Conservation (phyloP, 2,329 filamentous ascomycete genomes). For the Harringtonia lauricola region DNA sequence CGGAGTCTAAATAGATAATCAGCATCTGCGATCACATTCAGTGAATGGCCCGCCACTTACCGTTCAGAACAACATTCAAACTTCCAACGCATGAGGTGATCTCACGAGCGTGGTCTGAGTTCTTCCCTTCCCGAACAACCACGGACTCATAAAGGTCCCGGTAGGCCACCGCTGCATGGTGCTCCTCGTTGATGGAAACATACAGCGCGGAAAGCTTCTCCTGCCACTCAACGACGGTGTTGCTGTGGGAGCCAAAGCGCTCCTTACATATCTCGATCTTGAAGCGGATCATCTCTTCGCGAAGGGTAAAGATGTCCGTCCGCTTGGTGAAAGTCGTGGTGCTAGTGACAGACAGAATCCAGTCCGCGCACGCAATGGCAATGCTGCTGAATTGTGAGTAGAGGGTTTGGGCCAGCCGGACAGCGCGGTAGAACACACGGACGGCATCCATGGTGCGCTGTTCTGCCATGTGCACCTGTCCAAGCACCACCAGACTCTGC, state of each 20-base stretch:
- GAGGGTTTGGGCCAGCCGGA: conserved; percentile 18
- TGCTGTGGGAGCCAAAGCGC: conserved; percentile 22
- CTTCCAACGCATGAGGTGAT: conserved; percentile 21
- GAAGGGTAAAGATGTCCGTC: conserved; percentile 23
- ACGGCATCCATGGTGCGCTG: conserved; percentile 17
- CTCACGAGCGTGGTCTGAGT: conserved; percentile 17
- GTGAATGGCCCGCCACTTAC: conserved; percentile 7
- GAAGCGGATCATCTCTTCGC: conserved; percentile 26
- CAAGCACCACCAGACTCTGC: conserved; percentile 25
- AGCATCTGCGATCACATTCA: too few species aligned
- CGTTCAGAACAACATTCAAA: conserved; percentile 22
- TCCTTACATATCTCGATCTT: conserved; percentile 26
- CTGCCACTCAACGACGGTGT: conserved; percentile 25
- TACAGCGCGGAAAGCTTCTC: conserved; percentile 25
- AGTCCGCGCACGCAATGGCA: conserved; percentile 22
- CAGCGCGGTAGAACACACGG: conserved; percentile 25
- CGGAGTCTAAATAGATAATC: not conserved
- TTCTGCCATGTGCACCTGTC: conserved; percentile 18
- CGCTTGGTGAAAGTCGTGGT: conserved; percentile 21
- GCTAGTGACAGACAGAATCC: conserved; percentile 24
- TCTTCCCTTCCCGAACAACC: conserved; percentile 19
- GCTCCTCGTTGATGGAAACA: conserved; percentile 22
- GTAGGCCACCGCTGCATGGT: conserved; percentile 20
- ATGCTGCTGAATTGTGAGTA: conserved; percentile 21
- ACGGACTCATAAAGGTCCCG: conserved; percentile 23